A percentile compares a stretch with the other conserved stretches of the same genome.
phyloP scores from a whole-genome alignment of 106 monocot genomes.

The Platanthera guangdongensis region DNA sequence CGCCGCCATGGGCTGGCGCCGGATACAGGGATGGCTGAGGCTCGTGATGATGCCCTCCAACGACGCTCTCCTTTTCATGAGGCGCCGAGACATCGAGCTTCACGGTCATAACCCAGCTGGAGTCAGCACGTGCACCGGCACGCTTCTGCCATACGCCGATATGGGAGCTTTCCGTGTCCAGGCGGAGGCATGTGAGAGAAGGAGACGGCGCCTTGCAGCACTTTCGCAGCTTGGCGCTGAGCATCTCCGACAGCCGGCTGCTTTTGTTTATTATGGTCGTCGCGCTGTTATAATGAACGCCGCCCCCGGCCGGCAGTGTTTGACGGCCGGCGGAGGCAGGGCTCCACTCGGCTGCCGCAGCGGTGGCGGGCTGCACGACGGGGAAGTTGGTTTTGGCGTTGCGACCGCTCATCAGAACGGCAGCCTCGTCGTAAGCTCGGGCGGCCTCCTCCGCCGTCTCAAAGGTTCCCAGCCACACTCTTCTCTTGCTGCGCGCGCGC shows the following conservation, averaged over 20 bases:
- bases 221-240: constrained; percentile 73
- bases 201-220: constrained; percentile 84
- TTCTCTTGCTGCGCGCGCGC: constrained; percentile 59
- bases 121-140: constrained; percentile 69
- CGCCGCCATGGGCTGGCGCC: constrained; percentile 2
- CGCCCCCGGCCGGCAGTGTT: too few species aligned
- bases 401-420: constrained; percentile 81
- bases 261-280: too few species aligned
- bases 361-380: constrained; percentile 13
- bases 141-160: constrained; percentile 99
- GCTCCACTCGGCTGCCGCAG: not conserved
- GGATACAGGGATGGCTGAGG: constrained; percentile 4
- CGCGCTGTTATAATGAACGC: too few species aligned
- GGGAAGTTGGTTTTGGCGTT: constrained; percentile 98
- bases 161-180: constrained; percentile 86
- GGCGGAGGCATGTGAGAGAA: constrained; percentile 89
- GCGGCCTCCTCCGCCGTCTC: constrained; percentile 94
- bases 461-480: constrained; percentile 96
- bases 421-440: constrained; percentile 83
- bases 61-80: too few species aligned
- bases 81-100: constrained; percentile 37
- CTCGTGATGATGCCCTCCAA: too few species aligned
- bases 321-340: not conserved
- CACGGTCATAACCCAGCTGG: constrained; percentile 93
- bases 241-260: too few species aligned